Conservation (phyloP, 2,329 filamentous ascomycete species). For the Thermoascus crustaceus region DNA sequence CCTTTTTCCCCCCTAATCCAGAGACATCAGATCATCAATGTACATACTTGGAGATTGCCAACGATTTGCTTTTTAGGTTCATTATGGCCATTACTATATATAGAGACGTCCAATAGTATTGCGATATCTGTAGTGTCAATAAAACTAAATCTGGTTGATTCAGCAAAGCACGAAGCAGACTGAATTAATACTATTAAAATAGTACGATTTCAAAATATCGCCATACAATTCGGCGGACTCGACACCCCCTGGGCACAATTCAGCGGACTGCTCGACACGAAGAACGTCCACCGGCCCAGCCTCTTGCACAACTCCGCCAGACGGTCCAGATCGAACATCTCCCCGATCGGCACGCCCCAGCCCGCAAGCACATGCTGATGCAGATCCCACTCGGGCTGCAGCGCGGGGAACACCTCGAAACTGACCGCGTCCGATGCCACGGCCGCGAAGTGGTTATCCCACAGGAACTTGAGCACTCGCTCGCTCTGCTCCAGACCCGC, state of each 20-base stretch:
- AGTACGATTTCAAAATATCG: constrained; percentile 28
- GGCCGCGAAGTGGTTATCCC: constrained; percentile 52
- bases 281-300: constrained; percentile 30
- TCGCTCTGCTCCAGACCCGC: constrained; percentile 32
- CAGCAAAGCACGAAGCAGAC: too few species aligned
- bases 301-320: constrained; percentile 25
- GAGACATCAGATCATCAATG: too few species aligned
- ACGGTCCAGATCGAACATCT: constrained; percentile 34
- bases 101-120: too few species aligned
- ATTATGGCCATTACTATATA: too few species aligned
- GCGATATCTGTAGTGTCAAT: too few species aligned
- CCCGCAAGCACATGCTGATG: constrained; percentile 30
- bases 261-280: constrained; percentile 32
- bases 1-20: too few species aligned
- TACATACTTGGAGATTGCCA: too few species aligned
- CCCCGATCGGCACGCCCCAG: constrained; percentile 32
- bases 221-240: constrained; percentile 37
- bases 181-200: too few species aligned
- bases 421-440: constrained; percentile 53
- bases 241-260: constrained; percentile 33
- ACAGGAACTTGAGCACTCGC: constrained; percentile 47
- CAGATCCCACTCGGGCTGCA: constrained; percentile 25
- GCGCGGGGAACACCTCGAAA: constrained; percentile 45
- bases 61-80: too few species aligned
- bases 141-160: too few species aligned